Evolutionary conservation across 768 basidiomycete species (phyloP), one percentile per base, ranked within the genome.

Genomic region (Kwoniella dejecticola): DNA sequence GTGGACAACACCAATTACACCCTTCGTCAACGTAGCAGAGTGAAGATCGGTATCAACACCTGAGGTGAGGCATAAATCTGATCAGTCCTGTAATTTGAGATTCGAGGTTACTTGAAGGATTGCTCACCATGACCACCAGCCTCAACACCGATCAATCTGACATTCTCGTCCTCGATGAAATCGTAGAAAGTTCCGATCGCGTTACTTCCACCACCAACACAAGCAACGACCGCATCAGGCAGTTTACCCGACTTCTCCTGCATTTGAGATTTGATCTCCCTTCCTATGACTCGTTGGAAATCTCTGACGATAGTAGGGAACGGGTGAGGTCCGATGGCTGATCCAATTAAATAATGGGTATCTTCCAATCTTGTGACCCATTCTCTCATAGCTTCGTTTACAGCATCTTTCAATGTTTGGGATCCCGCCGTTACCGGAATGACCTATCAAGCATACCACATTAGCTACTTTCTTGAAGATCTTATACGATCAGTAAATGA

Each of bases 301-400:
- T 99, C 96, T 47, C 96, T 88, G 42, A 99, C 96, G 60, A 99
- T 91, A 21, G 96, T 98, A 1, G 96, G 96, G 86, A 99, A 98
- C 1, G 96, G 96, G 79, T 97, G 94, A 2, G 96, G 96, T 15
- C 96, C 96, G 67, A 99, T 97, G 42, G 87, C 91, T 15, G 94
- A 97, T 29, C 96, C 96, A 64, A 99, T 91, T 67, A 97, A 86
- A 81, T 97, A 99, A 80, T 98, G 93, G 0, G 95, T 98, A 4
- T 83, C 91, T 12, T 91, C 82, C 30, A 99, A 84, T 77, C 97
- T 94, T 29, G 94, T 93, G 11, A 98, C 96, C 96, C 96, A 98
- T 80, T 97, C 94, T 42, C 96, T 87, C 85, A 98, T 85, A 4
- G 96, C 95, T 66, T 97, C 95, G 81, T 97, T 99, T 67, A 98